phyloP scores from a whole-genome alignment of 306 rosid species.

The Corylus heterophylla region DNA sequence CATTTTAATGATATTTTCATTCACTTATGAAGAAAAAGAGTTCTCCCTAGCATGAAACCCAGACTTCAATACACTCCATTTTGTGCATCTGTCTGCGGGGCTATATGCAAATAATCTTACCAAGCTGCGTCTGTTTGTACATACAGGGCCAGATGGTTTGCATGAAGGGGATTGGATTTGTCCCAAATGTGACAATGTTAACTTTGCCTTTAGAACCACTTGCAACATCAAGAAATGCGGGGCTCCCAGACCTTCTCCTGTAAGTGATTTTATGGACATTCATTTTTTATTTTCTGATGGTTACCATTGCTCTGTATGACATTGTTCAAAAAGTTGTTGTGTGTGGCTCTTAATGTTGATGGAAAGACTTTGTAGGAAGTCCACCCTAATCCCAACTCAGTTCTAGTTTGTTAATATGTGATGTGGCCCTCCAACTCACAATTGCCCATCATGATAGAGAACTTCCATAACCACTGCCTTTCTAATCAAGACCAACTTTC shows the following conservation, averaged over 20 bases:
- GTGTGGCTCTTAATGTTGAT: not conserved
- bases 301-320: not conserved
- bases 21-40: not conserved
- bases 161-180: conserved; percentile 52
- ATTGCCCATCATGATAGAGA: not conserved
- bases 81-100: conserved; percentile 6
- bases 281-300: conserved; percentile 4
- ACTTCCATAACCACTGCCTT: not conserved
- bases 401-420: not conserved
- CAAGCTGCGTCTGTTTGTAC: conserved; percentile 14
- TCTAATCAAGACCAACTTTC: not conserved
- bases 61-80: not conserved
- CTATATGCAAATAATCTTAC: not conserved
- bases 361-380: not conserved
- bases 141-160: conserved; percentile 46
- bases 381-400: not conserved
- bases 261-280: conserved; percentile 25
- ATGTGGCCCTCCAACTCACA: not conserved
- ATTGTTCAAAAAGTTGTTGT: not conserved
- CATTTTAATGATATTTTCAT: too few species aligned
- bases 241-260: conserved; percentile 43
- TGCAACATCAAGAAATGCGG: conserved; percentile 63
- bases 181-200: conserved; percentile 49
- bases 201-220: conserved; percentile 55
- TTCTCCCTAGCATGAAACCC: not conserved